phyloP scores from a whole-genome alignment of 164 flowering plant species.

The Buxus sempervirens region DNA sequence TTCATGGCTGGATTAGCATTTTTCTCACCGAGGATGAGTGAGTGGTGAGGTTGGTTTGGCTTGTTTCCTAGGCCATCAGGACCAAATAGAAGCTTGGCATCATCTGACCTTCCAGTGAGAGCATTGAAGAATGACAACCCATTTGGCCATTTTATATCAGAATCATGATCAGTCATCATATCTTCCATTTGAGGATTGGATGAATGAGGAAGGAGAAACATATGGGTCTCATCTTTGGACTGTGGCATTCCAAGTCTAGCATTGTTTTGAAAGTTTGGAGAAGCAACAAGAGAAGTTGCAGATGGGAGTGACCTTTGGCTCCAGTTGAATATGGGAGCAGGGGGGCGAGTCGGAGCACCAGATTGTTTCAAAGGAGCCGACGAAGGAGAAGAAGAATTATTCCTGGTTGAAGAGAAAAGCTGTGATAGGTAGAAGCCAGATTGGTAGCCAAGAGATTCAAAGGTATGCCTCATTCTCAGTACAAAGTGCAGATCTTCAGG shows the following conservation, averaged over 20 bases:
- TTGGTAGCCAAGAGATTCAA: constrained; percentile 94
- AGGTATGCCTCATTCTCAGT: constrained; percentile 96
- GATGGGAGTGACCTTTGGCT: constrained; percentile 62
- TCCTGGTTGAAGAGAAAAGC: constrained; percentile 77
- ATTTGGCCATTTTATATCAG: constrained; percentile 94
- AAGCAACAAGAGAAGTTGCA: constrained; percentile 36
- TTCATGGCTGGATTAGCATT: constrained; percentile 24
- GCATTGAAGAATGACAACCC: too few relatives aligned
- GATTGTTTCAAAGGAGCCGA: constrained; percentile 51
- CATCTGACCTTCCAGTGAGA: constrained; percentile 60
- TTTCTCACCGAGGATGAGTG: constrained; percentile 31
- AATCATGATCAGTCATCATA: constrained; percentile 68
- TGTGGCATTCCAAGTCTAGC: constrained; percentile 55
- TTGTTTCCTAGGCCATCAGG: constrained; percentile 57
- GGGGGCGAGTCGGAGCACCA: constrained; percentile 42
- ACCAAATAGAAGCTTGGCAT: constrained; percentile 66
- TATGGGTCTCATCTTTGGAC: constrained; percentile 68
- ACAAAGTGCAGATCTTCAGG: constrained; percentile 98
- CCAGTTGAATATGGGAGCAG: constrained; percentile 84
- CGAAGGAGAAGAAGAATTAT: constrained; percentile 42
- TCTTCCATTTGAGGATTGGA: constrained; percentile 62
- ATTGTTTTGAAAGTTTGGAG: constrained; percentile 50
- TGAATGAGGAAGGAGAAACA: constrained; percentile 73
- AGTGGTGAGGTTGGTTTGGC: constrained; percentile 36
- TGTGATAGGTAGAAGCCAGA: constrained; percentile 95